Evolutionary conservation across 1,284 basidiomycete genomes (phyloP), one percentile per base, ranked within the genome.

Genomic region (Puccinia horiana): DNA sequence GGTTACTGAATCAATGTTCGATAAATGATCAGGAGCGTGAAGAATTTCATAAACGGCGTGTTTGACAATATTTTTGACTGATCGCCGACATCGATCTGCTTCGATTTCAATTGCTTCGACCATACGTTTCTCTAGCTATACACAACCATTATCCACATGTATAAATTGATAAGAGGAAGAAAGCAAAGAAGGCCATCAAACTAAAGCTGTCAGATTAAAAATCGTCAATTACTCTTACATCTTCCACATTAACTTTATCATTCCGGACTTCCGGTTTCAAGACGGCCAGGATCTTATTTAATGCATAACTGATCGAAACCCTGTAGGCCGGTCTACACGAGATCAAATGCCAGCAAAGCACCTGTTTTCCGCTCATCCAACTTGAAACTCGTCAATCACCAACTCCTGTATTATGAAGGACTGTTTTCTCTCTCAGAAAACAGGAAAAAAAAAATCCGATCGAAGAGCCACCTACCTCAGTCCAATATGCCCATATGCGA

Each of bases 401-500:
- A 61, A 26, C 11, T 61, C 58, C 58, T 29, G n/a, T 12, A 49
- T 49, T 52, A 26, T 35, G 16, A 52, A n/a, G 47, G 56, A 26
- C 16, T 58, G 40, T 56, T 5, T 20, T 35, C n/a, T 2, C 23
- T 67, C 9, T 20, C 40, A 29, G n/a, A 29, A 56, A 35, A 23
- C 26, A 20, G 32, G 26, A 37, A 61, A 32, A n/a, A 73, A 9
- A 61, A 42, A 42, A 40, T 16, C 65, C 35, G 40, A 42, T 29
- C 9, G 37, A 16, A 37, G 29, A 49, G n/a, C 40, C 26, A 54
- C 56, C 63, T 37, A 81, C 79, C n/a, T 81, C 40, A 63, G 79
- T 81, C 79, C 79, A 81, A 75, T 81, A 81, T 65, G 79, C 58
- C 79, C 79, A 81, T 23, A 81, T 63, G 12, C 79, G 54, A 14